Conservation (phyloP, 805 yeast genomes). For the Yarrowia sp. region DNA sequence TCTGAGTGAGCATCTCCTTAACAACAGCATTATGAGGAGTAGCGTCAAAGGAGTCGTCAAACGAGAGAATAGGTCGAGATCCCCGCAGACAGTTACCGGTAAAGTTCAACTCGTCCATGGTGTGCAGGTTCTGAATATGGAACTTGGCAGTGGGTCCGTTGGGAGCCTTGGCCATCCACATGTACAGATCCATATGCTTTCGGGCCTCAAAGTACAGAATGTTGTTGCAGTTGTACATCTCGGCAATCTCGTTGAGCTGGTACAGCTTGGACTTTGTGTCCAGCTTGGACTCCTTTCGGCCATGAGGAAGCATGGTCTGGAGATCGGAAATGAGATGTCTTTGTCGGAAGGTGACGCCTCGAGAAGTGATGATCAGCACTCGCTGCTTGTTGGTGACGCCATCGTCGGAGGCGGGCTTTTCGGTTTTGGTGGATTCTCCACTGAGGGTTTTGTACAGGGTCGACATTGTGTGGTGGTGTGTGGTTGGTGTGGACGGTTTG, state of each 20-base stretch:
- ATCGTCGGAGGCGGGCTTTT: constrained; percentile 9
- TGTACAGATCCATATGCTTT: constrained; percentile 90
- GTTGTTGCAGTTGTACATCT: constrained; percentile 94
- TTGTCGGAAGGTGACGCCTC: constrained; percentile 93
- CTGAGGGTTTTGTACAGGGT: constrained; percentile 66
- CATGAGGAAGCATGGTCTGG: constrained; percentile 78
- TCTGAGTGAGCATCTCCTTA: constrained; percentile 78
- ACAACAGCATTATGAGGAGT: constrained; percentile 67
- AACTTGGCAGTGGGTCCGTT: constrained; percentile 96
- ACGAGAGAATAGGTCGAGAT: constrained; percentile 88
- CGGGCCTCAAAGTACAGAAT: constrained; percentile 91
- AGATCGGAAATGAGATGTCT: constrained; percentile 89
- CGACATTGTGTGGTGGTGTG: constrained; percentile 49
- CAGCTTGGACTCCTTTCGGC: constrained; percentile 92
- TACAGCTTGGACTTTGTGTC: constrained; percentile 87
- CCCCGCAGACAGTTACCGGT: constrained; percentile 96
- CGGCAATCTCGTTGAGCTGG: constrained; percentile 93
- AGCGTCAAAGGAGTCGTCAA: constrained; percentile 74
- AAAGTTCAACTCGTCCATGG: constrained; percentile 92
- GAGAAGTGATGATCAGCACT: constrained; percentile 81
- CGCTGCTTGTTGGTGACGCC: constrained; percentile 66
- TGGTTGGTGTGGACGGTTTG: neutral
- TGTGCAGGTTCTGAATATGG: constrained; percentile 90
- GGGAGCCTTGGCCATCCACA: constrained; percentile 96
- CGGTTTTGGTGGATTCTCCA: constrained; percentile 15